Evolutionary conservation across 768 basidiomycete species (phyloP).

Genomic region (Royoungia palumana): DNA sequence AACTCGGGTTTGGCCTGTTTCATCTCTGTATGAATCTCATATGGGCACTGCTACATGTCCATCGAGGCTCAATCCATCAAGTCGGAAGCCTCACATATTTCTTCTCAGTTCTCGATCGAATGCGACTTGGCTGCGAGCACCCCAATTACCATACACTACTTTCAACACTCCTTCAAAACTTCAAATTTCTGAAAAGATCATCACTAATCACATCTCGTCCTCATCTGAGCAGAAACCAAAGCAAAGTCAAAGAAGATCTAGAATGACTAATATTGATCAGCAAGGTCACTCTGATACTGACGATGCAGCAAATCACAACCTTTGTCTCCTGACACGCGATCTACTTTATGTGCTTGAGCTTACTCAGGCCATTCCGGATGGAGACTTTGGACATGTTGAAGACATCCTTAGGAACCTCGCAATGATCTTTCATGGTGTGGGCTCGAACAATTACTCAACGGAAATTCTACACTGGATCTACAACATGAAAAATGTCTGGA

Average conservation of each 20-base stretch:
- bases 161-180: conserved; percentile 19
- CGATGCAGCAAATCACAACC: conserved; percentile 26
- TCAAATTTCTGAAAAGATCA: conserved; percentile 17
- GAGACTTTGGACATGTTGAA: too few relatives aligned
- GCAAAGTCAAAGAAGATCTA: too few relatives aligned
- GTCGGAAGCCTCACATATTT: background rate
- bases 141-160: conserved; percentile 36
- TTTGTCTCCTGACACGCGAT: conserved; percentile 26
- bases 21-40: conserved; percentile 34
- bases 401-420: too few relatives aligned
- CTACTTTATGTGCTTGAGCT: conserved; percentile 32
- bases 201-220: conserved; percentile 15
- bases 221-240: background rate
- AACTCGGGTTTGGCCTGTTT: conserved; percentile 24
- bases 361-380: too few relatives aligned
- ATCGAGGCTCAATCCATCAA: background rate
- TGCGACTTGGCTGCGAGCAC: conserved; percentile 27
- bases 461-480: too few relatives aligned
- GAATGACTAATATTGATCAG: too few relatives aligned
- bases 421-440: too few relatives aligned
- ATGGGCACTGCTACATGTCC: conserved; percentile 1
- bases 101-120: conserved; percentile 21
- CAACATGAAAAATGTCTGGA: too few relatives aligned
- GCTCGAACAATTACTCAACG: too few relatives aligned
- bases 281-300: background rate